Evolutionary conservation across 2,329 filamentous ascomycete species (phyloP).

Genomic region (Hypoxylon rubiginosum): DNA sequence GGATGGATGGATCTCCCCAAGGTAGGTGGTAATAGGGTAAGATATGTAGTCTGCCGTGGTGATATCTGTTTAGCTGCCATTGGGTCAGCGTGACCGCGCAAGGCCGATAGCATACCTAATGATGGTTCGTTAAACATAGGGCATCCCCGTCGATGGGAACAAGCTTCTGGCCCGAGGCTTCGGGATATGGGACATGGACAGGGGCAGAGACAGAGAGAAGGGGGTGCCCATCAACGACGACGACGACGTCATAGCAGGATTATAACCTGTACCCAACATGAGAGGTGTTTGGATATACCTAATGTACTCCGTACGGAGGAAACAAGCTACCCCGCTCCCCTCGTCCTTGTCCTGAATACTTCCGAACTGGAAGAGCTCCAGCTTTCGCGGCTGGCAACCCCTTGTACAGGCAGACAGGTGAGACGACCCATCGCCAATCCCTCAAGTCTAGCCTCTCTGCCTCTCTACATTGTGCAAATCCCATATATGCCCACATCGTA

Average conservation of each 20-base stretch:
- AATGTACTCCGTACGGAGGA: conserved; percentile 6
- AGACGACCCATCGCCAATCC: conserved; percentile 23
- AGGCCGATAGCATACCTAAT: conserved; percentile 30
- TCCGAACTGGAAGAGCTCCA: neutral
- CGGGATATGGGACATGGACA: conserved; percentile 6
- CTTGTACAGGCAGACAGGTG: neutral
- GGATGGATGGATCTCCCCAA: conserved; percentile 12
- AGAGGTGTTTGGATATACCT: neutral
- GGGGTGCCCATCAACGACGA: neutral
- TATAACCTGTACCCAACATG: conserved; percentile 1
- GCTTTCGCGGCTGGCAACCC: conserved; percentile 23
- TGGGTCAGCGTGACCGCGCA: conserved; percentile 35
- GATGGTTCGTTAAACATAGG: conserved; percentile 15
- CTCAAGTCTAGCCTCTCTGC: conserved; percentile 15
- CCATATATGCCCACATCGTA: conserved; percentile 20
- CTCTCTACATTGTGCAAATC: conserved; percentile 13
- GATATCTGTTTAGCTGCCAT: conserved; percentile 41
- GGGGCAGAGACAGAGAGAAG: neutral
- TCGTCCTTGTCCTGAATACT: conserved; percentile 5
- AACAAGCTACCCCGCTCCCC: conserved; percentile 19
- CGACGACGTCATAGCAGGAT: conserved; percentile 25
- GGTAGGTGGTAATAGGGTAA: conserved; percentile 30
- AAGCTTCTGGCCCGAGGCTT: conserved; percentile 30
- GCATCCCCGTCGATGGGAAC: conserved; percentile 1
- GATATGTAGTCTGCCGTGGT: conserved; percentile 26